Conservation (phyloP, 164 flowering plant species). For the Cinnamomum micranthum region DNA sequence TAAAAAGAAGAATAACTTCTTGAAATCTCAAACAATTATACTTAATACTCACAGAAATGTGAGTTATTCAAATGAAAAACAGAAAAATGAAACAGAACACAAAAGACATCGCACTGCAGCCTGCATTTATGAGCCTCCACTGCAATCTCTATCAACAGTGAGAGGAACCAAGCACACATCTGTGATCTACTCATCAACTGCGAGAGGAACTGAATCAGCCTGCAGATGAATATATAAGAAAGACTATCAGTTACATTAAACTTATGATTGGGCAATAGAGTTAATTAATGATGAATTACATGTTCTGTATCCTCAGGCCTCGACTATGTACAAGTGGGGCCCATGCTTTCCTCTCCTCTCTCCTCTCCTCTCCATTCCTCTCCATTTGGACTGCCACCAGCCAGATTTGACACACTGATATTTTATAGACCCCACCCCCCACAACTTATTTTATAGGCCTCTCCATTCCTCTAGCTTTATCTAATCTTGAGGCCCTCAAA, state of each 20-base stretch:
- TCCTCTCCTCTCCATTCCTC: too few relatives aligned
- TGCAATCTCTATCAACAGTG: not conserved
- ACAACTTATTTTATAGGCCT: too few relatives aligned
- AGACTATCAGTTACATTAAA: not conserved
- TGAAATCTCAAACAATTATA: constrained; percentile 3
- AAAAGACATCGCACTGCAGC: not conserved
- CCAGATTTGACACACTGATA: too few relatives aligned
- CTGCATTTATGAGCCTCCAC: not conserved
- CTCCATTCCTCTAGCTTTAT: too few relatives aligned
- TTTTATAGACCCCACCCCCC: too few relatives aligned
- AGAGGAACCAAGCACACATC: not conserved
- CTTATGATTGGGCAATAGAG: too few relatives aligned
- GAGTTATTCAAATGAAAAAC: not conserved
- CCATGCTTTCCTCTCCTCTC: too few relatives aligned
- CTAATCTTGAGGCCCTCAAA: too few relatives aligned
- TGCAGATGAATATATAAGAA: constrained; percentile 15
- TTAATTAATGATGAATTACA: too few relatives aligned
- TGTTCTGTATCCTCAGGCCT: too few relatives aligned
- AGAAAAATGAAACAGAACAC: not conserved
- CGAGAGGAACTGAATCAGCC: constrained; percentile 75
- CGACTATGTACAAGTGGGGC: too few relatives aligned
- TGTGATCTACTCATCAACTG: constrained; percentile 33
- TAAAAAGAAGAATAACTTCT: not conserved
- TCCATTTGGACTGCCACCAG: too few relatives aligned
- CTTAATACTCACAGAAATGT: not conserved